A percentile compares a stretch with the other conserved stretches of the same genome.
Evolutionary conservation across 306 rosid species (phyloP).

Genomic region (Fagus crenata): DNA sequence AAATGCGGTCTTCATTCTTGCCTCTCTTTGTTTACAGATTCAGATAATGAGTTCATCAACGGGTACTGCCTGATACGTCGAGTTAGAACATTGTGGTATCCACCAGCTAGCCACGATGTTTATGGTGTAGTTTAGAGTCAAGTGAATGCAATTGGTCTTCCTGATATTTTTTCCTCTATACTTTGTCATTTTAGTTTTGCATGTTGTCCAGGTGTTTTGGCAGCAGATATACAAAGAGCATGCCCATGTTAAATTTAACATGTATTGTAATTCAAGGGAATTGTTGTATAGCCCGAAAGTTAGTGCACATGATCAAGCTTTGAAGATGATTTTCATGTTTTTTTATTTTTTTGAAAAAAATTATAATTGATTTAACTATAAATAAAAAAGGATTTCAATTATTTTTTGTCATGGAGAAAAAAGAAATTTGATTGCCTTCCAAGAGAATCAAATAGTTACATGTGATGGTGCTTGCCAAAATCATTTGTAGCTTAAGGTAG

Average conservation of each 20-base stretch:
- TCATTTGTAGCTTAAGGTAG: background rate
- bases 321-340: background rate
- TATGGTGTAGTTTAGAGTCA: conserved; percentile 10
- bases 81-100: background rate
- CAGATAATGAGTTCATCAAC: conserved; percentile 37
- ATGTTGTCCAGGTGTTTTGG: conserved; percentile 18
- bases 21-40: conserved; percentile 33
- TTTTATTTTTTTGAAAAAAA: no score
- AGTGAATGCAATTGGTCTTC: conserved; percentile 12
- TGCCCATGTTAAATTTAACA: background rate
- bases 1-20: background rate
- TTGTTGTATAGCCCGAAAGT: conserved; percentile 17
- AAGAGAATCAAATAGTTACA: background rate
- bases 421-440: background rate
- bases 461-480: background rate
- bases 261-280: conserved; percentile 15
- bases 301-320: conserved; percentile 1
- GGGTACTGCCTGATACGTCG: conserved; percentile 13
- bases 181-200: conserved; percentile 6
- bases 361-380: background rate
- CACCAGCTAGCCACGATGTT: conserved; percentile 6
- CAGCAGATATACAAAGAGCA: conserved; percentile 6
- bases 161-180: conserved; percentile 1
- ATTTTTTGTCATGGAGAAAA: background rate
- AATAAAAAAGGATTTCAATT: conserved; percentile 4